Conservation (phyloP, 164 flowering plant genomes). For the Vitis amurensis region DNA sequence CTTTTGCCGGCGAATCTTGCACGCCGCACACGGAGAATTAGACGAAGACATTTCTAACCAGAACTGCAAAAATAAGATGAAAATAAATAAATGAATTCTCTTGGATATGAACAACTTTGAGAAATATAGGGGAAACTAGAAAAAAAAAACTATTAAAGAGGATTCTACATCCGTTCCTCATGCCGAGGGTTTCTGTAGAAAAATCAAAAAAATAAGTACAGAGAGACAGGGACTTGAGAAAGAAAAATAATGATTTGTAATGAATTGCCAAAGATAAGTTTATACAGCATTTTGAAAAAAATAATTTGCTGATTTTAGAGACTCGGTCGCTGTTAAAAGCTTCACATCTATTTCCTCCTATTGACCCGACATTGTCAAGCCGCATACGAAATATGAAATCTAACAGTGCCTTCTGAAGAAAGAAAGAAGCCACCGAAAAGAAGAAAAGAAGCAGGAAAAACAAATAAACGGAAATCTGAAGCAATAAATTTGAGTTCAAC, state of each 20-base stretch:
- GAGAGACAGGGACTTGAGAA: background rate
- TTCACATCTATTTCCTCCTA: background rate
- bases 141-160: too few relatives aligned
- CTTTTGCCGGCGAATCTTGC: conserved; percentile 42
- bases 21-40: conserved; percentile 55
- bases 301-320: background rate
- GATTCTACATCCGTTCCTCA: too few relatives aligned
- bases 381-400: background rate
- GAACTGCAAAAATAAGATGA: background rate
- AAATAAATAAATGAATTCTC: too few relatives aligned
- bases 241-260: background rate
- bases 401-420: background rate
- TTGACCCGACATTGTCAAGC: conserved; percentile 5
- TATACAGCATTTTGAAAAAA: background rate
- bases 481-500: too few relatives aligned
- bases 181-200: too few relatives aligned
- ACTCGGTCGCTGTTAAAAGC: conserved; percentile 2
- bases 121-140: too few relatives aligned
- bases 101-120: too few relatives aligned
- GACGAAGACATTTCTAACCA: conserved; percentile 22
- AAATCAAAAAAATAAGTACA: background rate
- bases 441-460: background rate
- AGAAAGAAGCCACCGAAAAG: background rate
- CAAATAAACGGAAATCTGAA: background rate
- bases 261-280: conserved; percentile 3